phyloP scores from a whole-genome alignment of 148 eudicot genomes.

The Fallopia convolvulus region DNA sequence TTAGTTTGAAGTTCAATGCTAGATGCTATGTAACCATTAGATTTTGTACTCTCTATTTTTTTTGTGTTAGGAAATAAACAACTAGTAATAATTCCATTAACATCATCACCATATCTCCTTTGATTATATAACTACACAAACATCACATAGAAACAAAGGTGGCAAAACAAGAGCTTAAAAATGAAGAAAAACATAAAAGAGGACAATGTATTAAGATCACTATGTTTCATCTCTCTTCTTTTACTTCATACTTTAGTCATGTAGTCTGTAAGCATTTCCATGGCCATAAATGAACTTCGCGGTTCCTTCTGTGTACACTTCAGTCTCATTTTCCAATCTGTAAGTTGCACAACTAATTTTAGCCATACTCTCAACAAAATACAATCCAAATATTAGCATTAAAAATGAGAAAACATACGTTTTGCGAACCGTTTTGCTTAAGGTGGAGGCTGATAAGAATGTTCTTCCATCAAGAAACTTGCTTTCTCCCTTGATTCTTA shows the following conservation, averaged over 20 bases:
- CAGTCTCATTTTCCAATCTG: slow-evolving; percentile 77
- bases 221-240: background rate
- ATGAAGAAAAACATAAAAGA: background rate
- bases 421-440: slow-evolving; percentile 85
- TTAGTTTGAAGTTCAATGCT: background rate
- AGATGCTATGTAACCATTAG: background rate
- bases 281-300: slow-evolving; percentile 95
- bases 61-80: background rate
- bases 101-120: background rate
- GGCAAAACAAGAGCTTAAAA: background rate
- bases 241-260: background rate
- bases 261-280: slow-evolving; percentile 4
- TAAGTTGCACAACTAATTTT: slow-evolving; percentile 1
- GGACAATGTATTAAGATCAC: background rate
- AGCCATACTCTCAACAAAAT: background rate
- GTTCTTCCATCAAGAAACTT: slow-evolving; percentile 73
- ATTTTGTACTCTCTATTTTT: background rate
- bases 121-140: slow-evolving; percentile 3
- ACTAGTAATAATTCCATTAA: too few species aligned
- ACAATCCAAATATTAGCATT: background rate
- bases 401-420: slow-evolving; percentile 33
- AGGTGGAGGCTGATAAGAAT: slow-evolving; percentile 68
- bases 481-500: slow-evolving; percentile 71
- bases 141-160: background rate
- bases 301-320: slow-evolving; percentile 73